These are phyloP conservation scores for Kodamaea suecica DNA, from an alignment of 1,139 yeast species.

Conservation along the genomic window DNA sequence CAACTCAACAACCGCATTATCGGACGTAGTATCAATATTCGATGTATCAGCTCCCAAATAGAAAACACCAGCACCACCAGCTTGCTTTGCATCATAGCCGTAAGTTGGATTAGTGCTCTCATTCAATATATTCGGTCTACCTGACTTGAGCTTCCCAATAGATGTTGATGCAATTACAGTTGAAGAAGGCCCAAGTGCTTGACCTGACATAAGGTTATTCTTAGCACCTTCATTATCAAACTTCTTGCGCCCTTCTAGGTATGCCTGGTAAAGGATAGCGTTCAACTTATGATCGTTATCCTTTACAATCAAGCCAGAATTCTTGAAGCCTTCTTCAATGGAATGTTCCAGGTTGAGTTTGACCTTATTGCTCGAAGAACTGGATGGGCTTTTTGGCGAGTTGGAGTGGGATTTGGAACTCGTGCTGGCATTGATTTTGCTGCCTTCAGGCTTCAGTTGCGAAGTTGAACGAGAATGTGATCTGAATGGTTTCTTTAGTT, in stretches of 20 bases:
- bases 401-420: too few species aligned
- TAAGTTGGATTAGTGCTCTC: slow-evolving; percentile 26
- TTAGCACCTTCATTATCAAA: not conserved
- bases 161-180: slow-evolving; percentile 20
- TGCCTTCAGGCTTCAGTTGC: not conserved
- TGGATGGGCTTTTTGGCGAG: too few species aligned
- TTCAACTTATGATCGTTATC: slow-evolving; percentile 3
- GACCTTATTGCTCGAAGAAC: slow-evolving; percentile 6
- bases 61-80: slow-evolving; percentile 31
- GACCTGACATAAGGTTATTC: not conserved
- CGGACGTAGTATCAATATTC: slow-evolving; percentile 16
- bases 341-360: slow-evolving; percentile 28
- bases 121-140: not conserved
- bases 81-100: slow-evolving; percentile 27
- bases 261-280: slow-evolving; percentile 3
- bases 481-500: slow-evolving; percentile 30
- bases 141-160: slow-evolving; percentile 25
- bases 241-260: slow-evolving; percentile 1
- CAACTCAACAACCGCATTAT: slow-evolving; percentile 35
- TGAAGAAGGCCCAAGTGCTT: not conserved
- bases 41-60: slow-evolving; percentile 19
- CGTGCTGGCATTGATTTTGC: not conserved
- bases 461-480: slow-evolving; percentile 23
- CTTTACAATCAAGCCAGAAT: slow-evolving; percentile 2
- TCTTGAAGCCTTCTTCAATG: slow-evolving; percentile 16